Evolutionary conservation across 192 early-diverging fungal species (phyloP), one percentile per base, ranked within the genome.

Genomic region (Dissophora ornata): DNA sequence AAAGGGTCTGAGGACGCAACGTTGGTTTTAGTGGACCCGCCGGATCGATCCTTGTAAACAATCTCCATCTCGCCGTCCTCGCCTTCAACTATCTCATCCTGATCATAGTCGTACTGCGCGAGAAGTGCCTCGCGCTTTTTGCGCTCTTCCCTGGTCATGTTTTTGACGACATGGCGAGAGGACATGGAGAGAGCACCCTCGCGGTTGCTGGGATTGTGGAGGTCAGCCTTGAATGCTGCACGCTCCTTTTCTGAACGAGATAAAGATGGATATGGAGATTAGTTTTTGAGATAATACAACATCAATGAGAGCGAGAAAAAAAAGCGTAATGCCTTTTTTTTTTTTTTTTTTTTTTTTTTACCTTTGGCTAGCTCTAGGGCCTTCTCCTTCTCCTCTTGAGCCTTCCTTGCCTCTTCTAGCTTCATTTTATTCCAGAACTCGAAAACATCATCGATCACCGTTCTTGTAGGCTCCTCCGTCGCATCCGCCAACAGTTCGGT

Each of bases 401-500:
- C 57, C 48, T 79, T 63, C 32, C 82, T 67, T 30, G 41, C 56
- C 38, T 81, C 57, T 29, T 67, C 67, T 22, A 83, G 36, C 50
- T 77, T 63, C 16, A 70, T 36, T 13, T 33, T 24, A 21, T 80
- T 80, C 79, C 82, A 84, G 48, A 71, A 62, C 4, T 26, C 55
- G 28, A 87, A 85, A 7, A 87, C 79, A 8, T n/a, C 46, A 38
- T 84, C 79, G 18, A 83, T 81, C 12, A 86, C 51, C 3, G 56
- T 67, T 34, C 63, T 70, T 1, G 85, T 82, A 13, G 83, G 64
- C 54, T 81, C 69, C 32, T 86, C 87, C 0, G 86, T 87, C 21
- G 83, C 80, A 53, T 91, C 92, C 8, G 58, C 54, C n/a, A 93
- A 68, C 24, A 90, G 89, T 64, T 91, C 92, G 21, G 77, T 49